Evolutionary conservation across 768 basidiomycete genomes (phyloP), one percentile per base, ranked within the genome.

Genomic region (Psilocybe cyanescens): DNA sequence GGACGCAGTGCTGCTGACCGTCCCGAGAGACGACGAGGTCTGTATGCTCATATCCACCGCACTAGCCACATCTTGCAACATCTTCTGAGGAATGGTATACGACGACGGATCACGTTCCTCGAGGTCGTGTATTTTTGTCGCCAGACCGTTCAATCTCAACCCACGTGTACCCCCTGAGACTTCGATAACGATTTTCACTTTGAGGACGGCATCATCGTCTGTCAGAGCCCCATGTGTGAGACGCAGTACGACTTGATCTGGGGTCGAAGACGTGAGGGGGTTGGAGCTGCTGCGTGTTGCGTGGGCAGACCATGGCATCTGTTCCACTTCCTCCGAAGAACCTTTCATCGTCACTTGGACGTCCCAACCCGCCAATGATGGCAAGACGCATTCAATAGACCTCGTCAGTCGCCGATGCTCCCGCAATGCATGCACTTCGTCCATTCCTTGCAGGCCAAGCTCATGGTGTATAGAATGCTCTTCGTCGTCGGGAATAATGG

Each of bases 81-180:
- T 85, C 52, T 84, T 83, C 69, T 87, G 82, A 0, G 88, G 80
- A 55, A 85, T 83, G 52, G 79, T 72, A 64, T 83, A 81, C 7
- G 87, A 83, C 2, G 81, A 78, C 1, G 87, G 87, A 72, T 92
- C 86, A 31, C 90, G 83, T 57, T 87, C 86, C 69, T 93, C 88
- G 8, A 86, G 68, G 45, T 84, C 80, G 60, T 87, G 81, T 61
- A 94, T 83, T 6, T 80, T 72, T 66, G 91, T 90, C 3, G 89
- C 86, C 12, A 94, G 77, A 1, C 96, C 96, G 68, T 99, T 99
- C 45, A 99, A 80, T 47, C 96, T 83, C 7, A 98, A 79, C 41
- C 90, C 91, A 64, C 85, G 86, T 3, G 88, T 88, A 2, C 89
- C 82, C 47, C 90, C 79, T 54, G 95, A 92, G 7, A 90, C 82